phyloP scores from a whole-genome alignment of 495 filamentous ascomycete genomes.

The Aspergillus baeticus region DNA sequence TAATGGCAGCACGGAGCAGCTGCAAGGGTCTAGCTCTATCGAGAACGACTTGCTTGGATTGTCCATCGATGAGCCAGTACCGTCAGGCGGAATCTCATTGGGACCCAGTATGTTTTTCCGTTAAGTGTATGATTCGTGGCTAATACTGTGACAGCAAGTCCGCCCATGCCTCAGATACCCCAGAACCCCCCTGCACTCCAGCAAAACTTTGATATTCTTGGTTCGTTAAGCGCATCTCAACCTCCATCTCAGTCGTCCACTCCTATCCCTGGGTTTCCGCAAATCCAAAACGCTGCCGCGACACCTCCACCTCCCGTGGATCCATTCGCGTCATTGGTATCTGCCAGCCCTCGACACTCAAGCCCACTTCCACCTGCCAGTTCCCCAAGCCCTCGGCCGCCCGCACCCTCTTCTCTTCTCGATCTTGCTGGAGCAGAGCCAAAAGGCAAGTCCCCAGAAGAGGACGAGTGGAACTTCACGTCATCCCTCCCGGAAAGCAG shows the following conservation, averaged over 20 bases:
- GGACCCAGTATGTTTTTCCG: slow-evolving; percentile 59
- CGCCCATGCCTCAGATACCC: slow-evolving; percentile 23
- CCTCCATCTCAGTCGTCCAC: slow-evolving; percentile 51
- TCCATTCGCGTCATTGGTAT: slow-evolving; percentile 70
- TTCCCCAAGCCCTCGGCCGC: slow-evolving; percentile 20
- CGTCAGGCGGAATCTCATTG: slow-evolving; percentile 81
- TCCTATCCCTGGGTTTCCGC: slow-evolving; percentile 32
- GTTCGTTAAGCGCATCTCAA: slow-evolving; percentile 44
- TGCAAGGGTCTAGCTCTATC: slow-evolving; percentile 40
- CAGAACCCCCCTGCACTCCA: slow-evolving; percentile 39
- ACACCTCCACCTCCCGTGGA: slow-evolving; percentile 46
- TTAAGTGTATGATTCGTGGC: neutral
- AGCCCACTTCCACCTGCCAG: slow-evolving; percentile 33
- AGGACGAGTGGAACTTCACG: slow-evolving; percentile 92
- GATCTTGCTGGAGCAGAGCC: slow-evolving; percentile 33
- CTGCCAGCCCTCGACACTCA: slow-evolving; percentile 48
- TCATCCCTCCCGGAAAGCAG: slow-evolving; percentile 74
- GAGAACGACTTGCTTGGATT: slow-evolving; percentile 70
- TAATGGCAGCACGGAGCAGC: slow-evolving; percentile 45
- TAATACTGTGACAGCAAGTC: neutral
- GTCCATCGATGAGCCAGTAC: slow-evolving; percentile 61
- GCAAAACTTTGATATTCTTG: slow-evolving; percentile 63
- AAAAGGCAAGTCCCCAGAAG: slow-evolving; percentile 31
- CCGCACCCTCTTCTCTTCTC: slow-evolving; percentile 43
- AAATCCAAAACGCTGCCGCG: slow-evolving; percentile 33